A percentile compares a stretch with the other conserved stretches of the same genome.
These are phyloP conservation scores for Hirschfeldia incana DNA, from an alignment of 345 rosid species.

Conservation along the genomic window DNA sequence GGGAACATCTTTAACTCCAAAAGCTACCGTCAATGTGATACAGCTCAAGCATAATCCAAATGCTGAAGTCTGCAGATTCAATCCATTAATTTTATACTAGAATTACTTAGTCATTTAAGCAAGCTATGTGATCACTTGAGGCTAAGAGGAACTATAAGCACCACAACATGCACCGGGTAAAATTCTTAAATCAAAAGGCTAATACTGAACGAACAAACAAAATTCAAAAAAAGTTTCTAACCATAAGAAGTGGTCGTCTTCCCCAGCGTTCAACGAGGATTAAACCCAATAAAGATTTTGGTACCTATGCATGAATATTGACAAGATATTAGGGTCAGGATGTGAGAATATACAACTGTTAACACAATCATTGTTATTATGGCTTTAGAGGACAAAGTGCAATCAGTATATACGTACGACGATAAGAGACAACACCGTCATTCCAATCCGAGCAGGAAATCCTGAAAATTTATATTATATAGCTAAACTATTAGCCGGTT, in stretches of 20 bases:
- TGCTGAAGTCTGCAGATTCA: slow-evolving; percentile 31
- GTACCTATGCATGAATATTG: slow-evolving; percentile 23
- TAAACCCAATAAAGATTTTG: slow-evolving; percentile 39
- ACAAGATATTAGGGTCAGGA: not conserved
- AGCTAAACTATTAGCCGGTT: no score
- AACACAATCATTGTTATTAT: no score
- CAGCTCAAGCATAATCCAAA: slow-evolving; percentile 32
- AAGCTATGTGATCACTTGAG: not conserved
- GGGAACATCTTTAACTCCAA: slow-evolving; percentile 32
- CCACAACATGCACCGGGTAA: not conserved
- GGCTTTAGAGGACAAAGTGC: no score
- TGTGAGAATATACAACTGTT: not conserved
- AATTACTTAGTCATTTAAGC: not conserved
- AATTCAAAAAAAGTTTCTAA: not conserved
- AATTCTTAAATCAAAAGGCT: not conserved
- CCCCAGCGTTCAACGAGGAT: slow-evolving; percentile 41
- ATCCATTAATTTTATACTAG: not conserved
- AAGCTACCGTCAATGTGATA: slow-evolving; percentile 26
- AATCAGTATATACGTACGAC: slow-evolving; percentile 22
- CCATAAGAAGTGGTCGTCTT: slow-evolving; percentile 42
- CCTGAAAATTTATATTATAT: not conserved
- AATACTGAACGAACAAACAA: not conserved
- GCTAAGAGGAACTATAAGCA: not conserved
- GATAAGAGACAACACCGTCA: slow-evolving; percentile 34
- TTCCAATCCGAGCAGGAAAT: slow-evolving; percentile 29